Base-by-base conservation (phyloP, 78 protist species). In the Bodo saltans region DNA sequence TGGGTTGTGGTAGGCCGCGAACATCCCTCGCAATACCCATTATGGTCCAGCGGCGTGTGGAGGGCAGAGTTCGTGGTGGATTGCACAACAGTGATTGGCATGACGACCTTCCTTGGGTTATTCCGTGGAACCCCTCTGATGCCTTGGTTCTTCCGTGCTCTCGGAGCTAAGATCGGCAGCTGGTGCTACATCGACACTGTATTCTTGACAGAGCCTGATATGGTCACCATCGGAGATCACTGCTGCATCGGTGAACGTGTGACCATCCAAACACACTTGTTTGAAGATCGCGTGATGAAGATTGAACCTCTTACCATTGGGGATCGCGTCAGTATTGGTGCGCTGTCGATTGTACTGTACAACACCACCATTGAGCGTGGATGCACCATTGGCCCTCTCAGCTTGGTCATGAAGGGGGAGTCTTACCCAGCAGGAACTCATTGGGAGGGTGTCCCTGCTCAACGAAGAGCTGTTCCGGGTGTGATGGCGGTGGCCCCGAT, bases 1-100 rank as follows among this genome's bases (percentile, higher is more conserved):
- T 76, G 81, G 81, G 40, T 17, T 38, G 67, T 76, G 32, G 69
- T 76, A 8, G 81, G 81, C 1, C 35, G 42, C 69, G 17, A 76
- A 33, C 25, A 1, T 1, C 42, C 12, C 17, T 47, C 17, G 4
- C 17, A 76, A 28, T 37, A 32, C 69, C 81, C 81, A 2, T 39
- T 76, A 28, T 76, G 34, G 42, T 47, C 60, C 60, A 8, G n/a
- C n/a, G 60, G 60, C 17, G 60, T 47, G 8, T 47, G 60, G 60
- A 8, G 60, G n/a, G 60, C 60, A 23, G 60, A 47, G 60, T 47
- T 47, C 60, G 60, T 47, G 8, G 60, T 47, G 70, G 81, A 23
- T 12, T 2, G 39, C 8, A 76, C 81, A 28, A 76, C 69, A 47
- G 81, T 38, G 8, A 76, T 4, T 39, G 81, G 81, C 69, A 4